Conservation (phyloP, 2,329 filamentous ascomycete genomes). For the Exophiala bonariae region DNA sequence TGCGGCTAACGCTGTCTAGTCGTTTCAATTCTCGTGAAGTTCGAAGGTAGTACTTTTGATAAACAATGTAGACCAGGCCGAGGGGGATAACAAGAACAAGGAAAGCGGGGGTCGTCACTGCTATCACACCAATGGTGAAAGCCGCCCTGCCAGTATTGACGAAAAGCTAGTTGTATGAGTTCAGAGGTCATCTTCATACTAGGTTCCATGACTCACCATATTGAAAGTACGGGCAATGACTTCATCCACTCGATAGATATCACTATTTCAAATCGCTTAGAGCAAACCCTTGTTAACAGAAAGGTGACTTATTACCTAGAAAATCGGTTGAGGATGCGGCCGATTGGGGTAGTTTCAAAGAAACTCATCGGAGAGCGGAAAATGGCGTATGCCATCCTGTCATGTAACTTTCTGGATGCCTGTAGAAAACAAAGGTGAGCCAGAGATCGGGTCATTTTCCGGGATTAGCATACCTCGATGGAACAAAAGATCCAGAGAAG, state of each 20-base stretch:
- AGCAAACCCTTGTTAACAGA: not conserved
- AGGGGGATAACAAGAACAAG: slow-evolving; percentile 78
- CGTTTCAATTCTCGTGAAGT: slow-evolving; percentile 96
- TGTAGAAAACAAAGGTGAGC: slow-evolving; percentile 34
- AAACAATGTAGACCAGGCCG: slow-evolving; percentile 78
- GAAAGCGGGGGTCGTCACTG: slow-evolving; percentile 77
- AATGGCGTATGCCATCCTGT: slow-evolving; percentile 94
- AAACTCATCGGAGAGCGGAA: slow-evolving; percentile 98
- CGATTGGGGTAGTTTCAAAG: slow-evolving; percentile 94
- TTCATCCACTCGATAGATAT: slow-evolving; percentile 73
- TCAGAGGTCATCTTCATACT: not conserved
- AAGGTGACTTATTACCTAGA: slow-evolving; percentile 68
- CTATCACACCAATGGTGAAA: slow-evolving; percentile 87
- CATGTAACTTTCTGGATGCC: slow-evolving; percentile 94
- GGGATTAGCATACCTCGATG: slow-evolving; percentile 69
- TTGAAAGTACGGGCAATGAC: slow-evolving; percentile 96
- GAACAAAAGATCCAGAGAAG: slow-evolving; percentile 99
- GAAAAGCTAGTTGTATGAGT: slow-evolving; percentile 56
- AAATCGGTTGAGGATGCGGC: slow-evolving; percentile 95
- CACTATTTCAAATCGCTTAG: slow-evolving; percentile 35
- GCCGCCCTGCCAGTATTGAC: slow-evolving; percentile 71
- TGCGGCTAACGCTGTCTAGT: slow-evolving; percentile 90
- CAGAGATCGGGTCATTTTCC: not conserved
- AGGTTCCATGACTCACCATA: slow-evolving; percentile 61
- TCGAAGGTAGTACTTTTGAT: slow-evolving; percentile 94